These are phyloP conservation scores for Pythium grandisporangium DNA, from an alignment of 352 stramenopile genomes.

Conservation along the genomic window DNA sequence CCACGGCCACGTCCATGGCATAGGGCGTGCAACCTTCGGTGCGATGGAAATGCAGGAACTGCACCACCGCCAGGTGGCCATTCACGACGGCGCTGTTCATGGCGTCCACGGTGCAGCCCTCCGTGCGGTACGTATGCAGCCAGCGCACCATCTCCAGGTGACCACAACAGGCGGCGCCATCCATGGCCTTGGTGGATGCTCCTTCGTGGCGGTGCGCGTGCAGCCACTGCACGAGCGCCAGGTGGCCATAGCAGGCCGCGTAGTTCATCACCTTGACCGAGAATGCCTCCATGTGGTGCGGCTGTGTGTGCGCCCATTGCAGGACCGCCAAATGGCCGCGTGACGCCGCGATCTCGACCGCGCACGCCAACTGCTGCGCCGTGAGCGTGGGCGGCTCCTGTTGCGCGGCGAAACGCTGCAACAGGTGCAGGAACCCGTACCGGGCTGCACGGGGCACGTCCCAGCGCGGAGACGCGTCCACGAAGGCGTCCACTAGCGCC, in stretches of 20 bases:
- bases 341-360: conserved; percentile 6
- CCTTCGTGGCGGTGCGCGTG: conserved; percentile 21
- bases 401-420: not conserved
- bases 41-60: conserved; percentile 10
- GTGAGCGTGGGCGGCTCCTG: not conserved
- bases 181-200: conserved; percentile 10
- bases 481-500: not conserved
- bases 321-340: conserved; percentile 4
- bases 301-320: conserved; percentile 4
- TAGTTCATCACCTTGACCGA: conserved; percentile 2
- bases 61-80: conserved; percentile 10
- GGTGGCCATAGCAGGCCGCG: conserved; percentile 14
- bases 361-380: conserved; percentile 2
- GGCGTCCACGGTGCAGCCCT: conserved; percentile 7
- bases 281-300: not conserved
- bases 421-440: conserved; percentile 2
- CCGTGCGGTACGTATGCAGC: conserved; percentile 7
- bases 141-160: not conserved
- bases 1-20: conserved; percentile 11
- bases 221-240: conserved; percentile 15
- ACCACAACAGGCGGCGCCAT: conserved; percentile 4
- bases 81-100: conserved; percentile 8
- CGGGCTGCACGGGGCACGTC: conserved; percentile 6
- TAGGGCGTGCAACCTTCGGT: conserved; percentile 13
- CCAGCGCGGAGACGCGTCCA: conserved; percentile 5